Base-by-base conservation (phyloP, 768 basidiomycete genomes). In the Amanita subjunquillea region DNA sequence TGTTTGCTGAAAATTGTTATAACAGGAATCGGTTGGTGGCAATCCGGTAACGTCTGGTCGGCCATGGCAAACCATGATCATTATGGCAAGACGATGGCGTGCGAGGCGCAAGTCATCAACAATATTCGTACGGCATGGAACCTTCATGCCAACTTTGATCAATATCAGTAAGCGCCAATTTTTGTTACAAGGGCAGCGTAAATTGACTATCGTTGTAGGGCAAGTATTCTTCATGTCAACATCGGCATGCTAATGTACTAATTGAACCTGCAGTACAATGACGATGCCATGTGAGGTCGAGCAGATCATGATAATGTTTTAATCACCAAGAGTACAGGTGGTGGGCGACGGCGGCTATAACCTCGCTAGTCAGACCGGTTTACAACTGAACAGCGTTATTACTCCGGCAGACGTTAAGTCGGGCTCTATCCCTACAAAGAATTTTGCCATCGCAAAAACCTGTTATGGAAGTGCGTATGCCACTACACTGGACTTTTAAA, bases 21-120 rank as follows among this genome's bases (percentile, higher is more conserved):
- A 29, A 6, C 45, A 76, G 77, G 72, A 5, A 71, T 80, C 38
- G 69, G 74, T 37, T 78, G 69, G 54, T 79, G 78, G 78, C 76
- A 78, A 57, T 65, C 74, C 22, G 78, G 67, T 1, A 80, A 79
- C 48, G 76, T 71, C 8, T 75, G 67, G 62, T 73, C 76, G 15
- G 71, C 69, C n/a, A 67, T 75, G 64, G 77, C 74, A 1, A 75
- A 77, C 43, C 71, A 74, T 36, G 76, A 78, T 54, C 59, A 65
- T 29, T 62, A 67, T 10, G 63, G 72, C 2, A 62, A 63, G n/a
- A 69, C 65, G 7, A 72, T 60, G 4, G 63, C 62, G 10, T 72
- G 74, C 54, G 57, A 73, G 53, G 63, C 60, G 0, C 54, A 57
- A 20, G 75, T 77, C 10, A 60, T 70, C 5, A 61, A 41, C 40